A percentile compares a stretch with the other conserved stretches of the same genome.
These are phyloP conservation scores for Pochonia chlamydosporia DNA, from an alignment of 2,329 filamentous ascomycete genomes.

Conservation along the genomic window DNA sequence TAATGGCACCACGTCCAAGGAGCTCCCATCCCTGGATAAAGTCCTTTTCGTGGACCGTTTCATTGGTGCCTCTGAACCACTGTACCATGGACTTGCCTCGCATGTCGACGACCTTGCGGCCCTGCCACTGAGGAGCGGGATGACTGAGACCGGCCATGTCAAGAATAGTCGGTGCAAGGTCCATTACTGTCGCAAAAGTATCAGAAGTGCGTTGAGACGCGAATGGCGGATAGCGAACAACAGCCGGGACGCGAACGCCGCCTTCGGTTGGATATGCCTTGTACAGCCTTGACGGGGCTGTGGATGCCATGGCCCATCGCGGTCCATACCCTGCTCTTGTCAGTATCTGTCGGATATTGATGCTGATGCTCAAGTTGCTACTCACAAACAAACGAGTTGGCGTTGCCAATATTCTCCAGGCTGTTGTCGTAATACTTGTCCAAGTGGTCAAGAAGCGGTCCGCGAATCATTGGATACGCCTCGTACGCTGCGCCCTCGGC, in stretches of 20 bases:
- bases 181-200: conserved; percentile 43
- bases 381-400: conserved; percentile 52
- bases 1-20: conserved; percentile 25
- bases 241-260: conserved; percentile 28
- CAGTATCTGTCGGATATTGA: too few species aligned
- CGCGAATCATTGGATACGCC: conserved; percentile 50
- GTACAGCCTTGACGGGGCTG: conserved; percentile 29
- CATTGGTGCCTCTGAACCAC: conserved; percentile 3
- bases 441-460: conserved; percentile 44
- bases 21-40: conserved; percentile 27
- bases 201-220: conserved; percentile 26
- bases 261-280: conserved; percentile 38
- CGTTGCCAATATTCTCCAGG: conserved; percentile 51
- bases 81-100: conserved; percentile 28
- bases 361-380: too few species aligned
- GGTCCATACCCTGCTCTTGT: conserved; percentile 59
- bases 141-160: conserved; percentile 39
- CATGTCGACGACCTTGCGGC: conserved; percentile 42
- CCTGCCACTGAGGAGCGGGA: conserved; percentile 23
- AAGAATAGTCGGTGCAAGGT: conserved; percentile 36
- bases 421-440: conserved; percentile 49
- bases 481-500: conserved; percentile 55
- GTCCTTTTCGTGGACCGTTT: conserved; percentile 34
- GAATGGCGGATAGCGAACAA: background rate
- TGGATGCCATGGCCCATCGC: conserved; percentile 42